Evolutionary conservation across 1,284 basidiomycete species (phyloP).

Genomic region (Cryptococcus sp.): DNA sequence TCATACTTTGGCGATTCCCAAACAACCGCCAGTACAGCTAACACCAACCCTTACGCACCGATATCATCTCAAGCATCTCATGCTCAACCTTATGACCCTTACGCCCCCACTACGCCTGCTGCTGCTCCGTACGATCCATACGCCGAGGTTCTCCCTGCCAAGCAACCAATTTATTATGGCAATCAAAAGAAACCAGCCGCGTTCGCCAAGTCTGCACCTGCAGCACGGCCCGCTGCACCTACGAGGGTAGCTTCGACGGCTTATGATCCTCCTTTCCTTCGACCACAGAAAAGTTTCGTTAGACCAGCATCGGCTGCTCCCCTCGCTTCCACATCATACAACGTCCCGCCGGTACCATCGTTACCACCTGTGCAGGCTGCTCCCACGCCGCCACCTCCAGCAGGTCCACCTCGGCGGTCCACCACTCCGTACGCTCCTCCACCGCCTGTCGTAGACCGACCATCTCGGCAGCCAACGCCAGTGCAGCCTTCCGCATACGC

Average conservation of each 20-base stretch:
- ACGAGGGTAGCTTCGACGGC: constrained; percentile 40
- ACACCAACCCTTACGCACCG: constrained; percentile 8
- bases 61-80: constrained; percentile 15
- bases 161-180: constrained; percentile 12
- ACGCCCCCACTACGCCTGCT: constrained; percentile 18
- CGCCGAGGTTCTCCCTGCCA: constrained; percentile 9
- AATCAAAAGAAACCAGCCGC: background rate
- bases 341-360: constrained; percentile 8
- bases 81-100: constrained; percentile 18
- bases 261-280: constrained; percentile 43
- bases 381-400: constrained; percentile 11
- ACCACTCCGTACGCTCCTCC: constrained; percentile 3
- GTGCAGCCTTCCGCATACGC: background rate
- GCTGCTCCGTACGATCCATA: constrained; percentile 20
- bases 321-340: constrained; percentile 9
- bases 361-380: constrained; percentile 10
- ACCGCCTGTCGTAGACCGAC: constrained; percentile 7
- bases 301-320: constrained; percentile 19
- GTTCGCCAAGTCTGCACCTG: constrained; percentile 2
- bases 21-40: constrained; percentile 5
- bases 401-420: constrained; percentile 29
- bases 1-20: constrained; percentile 29
- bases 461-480: background rate
- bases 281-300: constrained; percentile 34
- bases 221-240: constrained; percentile 21